phyloP scores from a whole-genome alignment of 495 filamentous ascomycete species.

The Lasiosphaeria miniovina region DNA sequence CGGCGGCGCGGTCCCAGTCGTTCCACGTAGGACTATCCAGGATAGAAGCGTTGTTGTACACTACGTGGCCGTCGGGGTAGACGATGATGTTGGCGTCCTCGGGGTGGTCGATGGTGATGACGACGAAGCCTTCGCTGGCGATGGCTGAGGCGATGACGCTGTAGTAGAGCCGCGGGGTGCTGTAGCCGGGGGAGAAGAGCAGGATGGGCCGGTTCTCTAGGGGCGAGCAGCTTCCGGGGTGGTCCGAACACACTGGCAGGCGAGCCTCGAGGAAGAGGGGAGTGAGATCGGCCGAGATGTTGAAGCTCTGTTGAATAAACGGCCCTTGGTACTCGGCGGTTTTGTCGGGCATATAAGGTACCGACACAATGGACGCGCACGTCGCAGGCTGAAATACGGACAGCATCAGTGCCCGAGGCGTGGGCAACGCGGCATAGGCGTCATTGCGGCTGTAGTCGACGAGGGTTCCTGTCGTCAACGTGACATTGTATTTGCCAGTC shows the following conservation, averaged over 20 bases:
- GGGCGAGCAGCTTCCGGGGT: neutral
- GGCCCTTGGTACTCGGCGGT: constrained; percentile 8
- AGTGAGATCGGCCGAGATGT: constrained; percentile 9
- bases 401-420: constrained; percentile 12
- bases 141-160: constrained; percentile 12
- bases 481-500: constrained; percentile 12
- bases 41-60: constrained; percentile 7
- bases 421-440: constrained; percentile 9
- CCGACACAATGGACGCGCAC: constrained; percentile 7
- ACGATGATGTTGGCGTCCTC: constrained; percentile 9
- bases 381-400: constrained; percentile 9
- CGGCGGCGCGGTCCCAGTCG: neutral
- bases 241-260: constrained; percentile 10
- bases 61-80: constrained; percentile 10
- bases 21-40: constrained; percentile 5
- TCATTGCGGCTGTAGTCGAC: constrained; percentile 14
- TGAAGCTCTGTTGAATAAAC: constrained; percentile 8
- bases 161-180: constrained; percentile 11
- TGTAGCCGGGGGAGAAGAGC: constrained; percentile 12
- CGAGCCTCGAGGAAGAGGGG: constrained; percentile 9
- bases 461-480: constrained; percentile 9
- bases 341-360: constrained; percentile 5
- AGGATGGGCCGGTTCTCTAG: constrained; percentile 7
- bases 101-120: constrained; percentile 14
- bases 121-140: constrained; percentile 13